phyloP scores from a whole-genome alignment of 352 stramenopile species.

The Phytophthora syringae region DNA sequence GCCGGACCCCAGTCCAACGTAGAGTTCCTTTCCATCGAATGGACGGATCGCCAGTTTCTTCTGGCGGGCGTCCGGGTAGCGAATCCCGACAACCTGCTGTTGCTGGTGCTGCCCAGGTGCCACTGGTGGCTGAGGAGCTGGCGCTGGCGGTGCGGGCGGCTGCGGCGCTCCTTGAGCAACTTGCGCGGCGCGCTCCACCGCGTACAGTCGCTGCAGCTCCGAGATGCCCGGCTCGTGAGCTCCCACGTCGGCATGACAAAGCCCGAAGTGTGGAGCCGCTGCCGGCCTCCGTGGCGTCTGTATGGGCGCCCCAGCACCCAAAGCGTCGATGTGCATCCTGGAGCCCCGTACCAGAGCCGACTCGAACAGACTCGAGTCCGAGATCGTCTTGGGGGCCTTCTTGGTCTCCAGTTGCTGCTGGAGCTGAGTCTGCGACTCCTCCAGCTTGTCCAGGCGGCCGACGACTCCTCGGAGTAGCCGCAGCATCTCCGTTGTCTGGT shows the following conservation, averaged over 20 bases:
- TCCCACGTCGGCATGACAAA: no score
- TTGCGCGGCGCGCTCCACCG: no score
- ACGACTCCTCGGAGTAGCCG: slow-evolving; percentile 2
- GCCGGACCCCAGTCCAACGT: slow-evolving; percentile 5
- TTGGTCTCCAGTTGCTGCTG: neutral
- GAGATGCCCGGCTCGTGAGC: no score
- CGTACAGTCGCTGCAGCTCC: no score
- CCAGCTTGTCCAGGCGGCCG: slow-evolving; percentile 6
- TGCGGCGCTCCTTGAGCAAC: no score
- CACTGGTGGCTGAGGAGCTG: neutral
- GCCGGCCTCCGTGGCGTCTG: neutral
- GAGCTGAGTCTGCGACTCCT: slow-evolving; percentile 2
- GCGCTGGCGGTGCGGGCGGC: no score
- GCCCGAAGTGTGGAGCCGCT: neutral
- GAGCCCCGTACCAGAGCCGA: neutral
- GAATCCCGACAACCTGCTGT: neutral
- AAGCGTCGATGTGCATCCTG: neutral
- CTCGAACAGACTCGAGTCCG: neutral
- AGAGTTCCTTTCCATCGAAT: slow-evolving; percentile 12
- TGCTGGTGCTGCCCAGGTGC: neutral
- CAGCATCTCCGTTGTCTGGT: neutral
- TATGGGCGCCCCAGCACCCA: no score
- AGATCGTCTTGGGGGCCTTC: neutral
- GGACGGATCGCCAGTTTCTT: no score
- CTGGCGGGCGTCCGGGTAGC: no score